These are phyloP conservation scores for Podospora conica DNA, from an alignment of 495 filamentous ascomycete genomes.

Conservation along the genomic window DNA sequence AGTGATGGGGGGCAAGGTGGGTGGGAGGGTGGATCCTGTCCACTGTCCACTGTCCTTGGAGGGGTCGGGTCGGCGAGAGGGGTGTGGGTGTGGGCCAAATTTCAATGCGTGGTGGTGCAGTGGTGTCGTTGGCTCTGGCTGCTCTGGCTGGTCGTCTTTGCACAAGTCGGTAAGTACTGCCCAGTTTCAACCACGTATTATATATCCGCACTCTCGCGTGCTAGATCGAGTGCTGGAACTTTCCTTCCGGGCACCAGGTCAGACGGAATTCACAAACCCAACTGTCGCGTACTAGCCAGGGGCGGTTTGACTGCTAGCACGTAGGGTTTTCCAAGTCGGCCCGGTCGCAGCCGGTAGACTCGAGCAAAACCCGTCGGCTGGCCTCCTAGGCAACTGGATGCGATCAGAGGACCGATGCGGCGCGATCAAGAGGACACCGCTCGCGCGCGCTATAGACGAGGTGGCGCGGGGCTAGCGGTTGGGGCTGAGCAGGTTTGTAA, in stretches of 20 bases:
- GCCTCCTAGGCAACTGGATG: neutral
- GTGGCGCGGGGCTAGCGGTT: constrained; percentile 17
- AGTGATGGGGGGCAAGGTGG: constrained; percentile 2
- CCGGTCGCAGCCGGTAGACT: neutral
- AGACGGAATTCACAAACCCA: neutral
- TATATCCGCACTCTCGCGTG: neutral
- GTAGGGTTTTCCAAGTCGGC: neutral
- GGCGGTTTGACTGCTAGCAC: neutral
- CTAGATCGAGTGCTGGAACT: neutral
- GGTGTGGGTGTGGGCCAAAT: neutral
- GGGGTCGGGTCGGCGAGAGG: neutral
- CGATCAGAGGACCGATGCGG: neutral
- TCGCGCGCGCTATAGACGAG: neutral
- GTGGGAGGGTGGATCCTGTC: neutral
- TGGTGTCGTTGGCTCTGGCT: neutral
- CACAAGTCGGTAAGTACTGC: neutral
- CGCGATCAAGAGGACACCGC: neutral
- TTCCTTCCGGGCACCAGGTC: neutral
- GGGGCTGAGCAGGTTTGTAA: constrained; percentile 11
- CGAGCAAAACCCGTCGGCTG: neutral
- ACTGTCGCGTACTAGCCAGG: neutral
- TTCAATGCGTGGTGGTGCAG: neutral
- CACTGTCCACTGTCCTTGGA: neutral
- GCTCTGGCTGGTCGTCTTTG: neutral
- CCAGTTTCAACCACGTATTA: neutral